These are phyloP conservation scores for Sporothrix phasma DNA, from an alignment of 2,329 filamentous ascomycete species.

Conservation along the genomic window DNA sequence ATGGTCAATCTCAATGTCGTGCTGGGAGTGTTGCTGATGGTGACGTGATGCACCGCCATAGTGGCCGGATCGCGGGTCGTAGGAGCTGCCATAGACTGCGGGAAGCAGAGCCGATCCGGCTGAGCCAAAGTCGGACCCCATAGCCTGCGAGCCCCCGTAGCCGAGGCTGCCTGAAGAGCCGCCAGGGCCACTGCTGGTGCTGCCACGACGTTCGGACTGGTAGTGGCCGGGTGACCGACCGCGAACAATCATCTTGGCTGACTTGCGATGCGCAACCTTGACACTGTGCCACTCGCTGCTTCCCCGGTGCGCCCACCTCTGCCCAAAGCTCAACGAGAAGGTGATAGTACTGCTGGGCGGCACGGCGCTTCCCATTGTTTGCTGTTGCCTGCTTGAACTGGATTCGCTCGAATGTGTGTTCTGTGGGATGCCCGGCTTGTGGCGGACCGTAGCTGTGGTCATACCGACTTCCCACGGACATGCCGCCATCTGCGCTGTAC, in stretches of 20 bases:
- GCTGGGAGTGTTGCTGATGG: constrained; percentile 24
- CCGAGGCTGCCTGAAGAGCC: constrained; percentile 53
- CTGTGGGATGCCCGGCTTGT: constrained; percentile 34
- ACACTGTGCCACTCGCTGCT: constrained; percentile 45
- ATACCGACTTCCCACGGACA: constrained; percentile 26
- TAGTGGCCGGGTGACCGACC: constrained; percentile 76
- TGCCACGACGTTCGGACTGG: constrained; percentile 58
- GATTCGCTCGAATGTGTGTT: constrained; percentile 72
- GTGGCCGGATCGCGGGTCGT: constrained; percentile 33
- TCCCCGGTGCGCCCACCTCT: constrained; percentile 45
- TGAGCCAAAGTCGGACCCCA: constrained; percentile 31
- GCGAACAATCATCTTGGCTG: constrained; percentile 77
- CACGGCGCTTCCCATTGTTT: constrained; percentile 84
- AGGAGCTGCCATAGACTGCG: constrained; percentile 28
- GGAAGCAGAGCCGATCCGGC: constrained; percentile 32
- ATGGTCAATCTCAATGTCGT: constrained; percentile 41
- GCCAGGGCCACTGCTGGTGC: constrained; percentile 56
- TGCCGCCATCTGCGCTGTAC: constrained; percentile 26
- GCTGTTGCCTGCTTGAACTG: constrained; percentile 92
- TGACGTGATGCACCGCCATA: constrained; percentile 33
- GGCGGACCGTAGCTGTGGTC: constrained; percentile 34
- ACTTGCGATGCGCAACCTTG: constrained; percentile 62
- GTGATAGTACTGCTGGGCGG: constrained; percentile 87
- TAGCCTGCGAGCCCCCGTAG: constrained; percentile 32
- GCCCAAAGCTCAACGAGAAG: constrained; percentile 78